Evolutionary conservation across 2,329 filamentous ascomycete species (phyloP), one percentile per base, ranked within the genome.

Genomic region (Pestalotiopsis fici): DNA sequence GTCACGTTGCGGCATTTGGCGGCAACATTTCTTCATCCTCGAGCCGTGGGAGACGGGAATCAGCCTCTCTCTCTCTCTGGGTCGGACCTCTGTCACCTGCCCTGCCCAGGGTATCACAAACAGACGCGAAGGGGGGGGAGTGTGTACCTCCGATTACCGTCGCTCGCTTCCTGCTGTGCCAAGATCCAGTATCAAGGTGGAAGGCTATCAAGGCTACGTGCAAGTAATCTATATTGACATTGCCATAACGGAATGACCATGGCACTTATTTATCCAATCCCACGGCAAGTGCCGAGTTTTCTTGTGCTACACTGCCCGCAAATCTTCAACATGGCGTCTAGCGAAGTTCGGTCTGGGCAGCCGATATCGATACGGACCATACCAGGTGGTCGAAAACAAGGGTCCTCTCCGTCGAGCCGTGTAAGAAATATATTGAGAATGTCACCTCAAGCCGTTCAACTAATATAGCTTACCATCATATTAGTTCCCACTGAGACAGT

Each of bases 351-450:
- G 57, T 27, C 37, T 35, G 12, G 57, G 12, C 31, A 21, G 31
- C 57, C 57, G 57, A 39, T 60, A 60, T 60, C 57, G 57, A 60
- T 60, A 35, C 31, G 57, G 9, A 35, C 57, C 57, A 60, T 37
- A 9, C 31, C 27, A 15, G 31, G 21, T 60, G 57, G 55, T 25
- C 9, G 21, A 57, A 15, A 37, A 18, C 31, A 31, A 60, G 57
- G 57, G 31, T 37, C 28, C 28, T 37, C 57, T 37, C 27, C 57
- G n/a, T 15, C n/a, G 27, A 37, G 28, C 27, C 57, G 27, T 37
- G 57, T 60, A 31, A 35, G 57, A 60, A 31, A 27, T 60, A 60
- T 60, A 60, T 60, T 60, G 28, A 60, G 31, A 60, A 27, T 57
- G 55, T 57, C 27, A 57, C 55, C 55, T 31, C 27, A 31, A 57